A percentile compares a stretch with the other conserved stretches of the same genome.
Evolutionary conservation across 495 filamentous ascomycete genomes (phyloP).

Genomic region (Penicillium longicatenatum): DNA sequence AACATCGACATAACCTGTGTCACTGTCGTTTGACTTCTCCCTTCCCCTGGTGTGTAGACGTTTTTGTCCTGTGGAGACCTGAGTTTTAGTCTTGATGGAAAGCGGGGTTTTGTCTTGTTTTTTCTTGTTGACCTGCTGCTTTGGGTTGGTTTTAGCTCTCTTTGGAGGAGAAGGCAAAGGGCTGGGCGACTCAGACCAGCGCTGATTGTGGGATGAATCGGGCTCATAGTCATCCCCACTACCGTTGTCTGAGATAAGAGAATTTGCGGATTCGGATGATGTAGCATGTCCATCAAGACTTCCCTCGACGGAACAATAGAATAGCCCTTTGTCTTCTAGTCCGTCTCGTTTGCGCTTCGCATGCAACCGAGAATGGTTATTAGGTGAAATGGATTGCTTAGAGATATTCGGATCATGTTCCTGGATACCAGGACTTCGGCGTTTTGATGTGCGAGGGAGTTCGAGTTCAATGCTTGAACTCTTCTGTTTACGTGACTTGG

Average conservation of each 20-base stretch:
- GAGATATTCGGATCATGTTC: not conserved
- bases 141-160: not conserved
- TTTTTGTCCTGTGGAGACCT: not conserved
- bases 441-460: not conserved
- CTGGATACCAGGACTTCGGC: not conserved
- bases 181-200: not conserved
- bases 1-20: not conserved
- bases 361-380: not conserved
- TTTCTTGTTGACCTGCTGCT: not conserved
- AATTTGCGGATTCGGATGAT: not conserved
- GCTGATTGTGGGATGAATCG: not conserved
- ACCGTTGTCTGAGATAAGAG: not conserved
- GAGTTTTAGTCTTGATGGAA: not conserved
- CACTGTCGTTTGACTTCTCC: not conserved
- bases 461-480: not conserved
- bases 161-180: not conserved
- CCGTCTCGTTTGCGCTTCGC: not conserved
- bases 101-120: not conserved
- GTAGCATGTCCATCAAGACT: not conserved
- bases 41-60: not conserved
- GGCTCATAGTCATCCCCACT: not conserved
- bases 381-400: not conserved
- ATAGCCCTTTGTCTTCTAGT: not conserved
- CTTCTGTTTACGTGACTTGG: not conserved
- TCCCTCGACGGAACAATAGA: not conserved